A percentile compares a stretch with the other conserved stretches of the same genome.
These are phyloP conservation scores for Botryotinia calthae DNA, from an alignment of 2,329 filamentous ascomycete genomes.

Conservation along the genomic window DNA sequence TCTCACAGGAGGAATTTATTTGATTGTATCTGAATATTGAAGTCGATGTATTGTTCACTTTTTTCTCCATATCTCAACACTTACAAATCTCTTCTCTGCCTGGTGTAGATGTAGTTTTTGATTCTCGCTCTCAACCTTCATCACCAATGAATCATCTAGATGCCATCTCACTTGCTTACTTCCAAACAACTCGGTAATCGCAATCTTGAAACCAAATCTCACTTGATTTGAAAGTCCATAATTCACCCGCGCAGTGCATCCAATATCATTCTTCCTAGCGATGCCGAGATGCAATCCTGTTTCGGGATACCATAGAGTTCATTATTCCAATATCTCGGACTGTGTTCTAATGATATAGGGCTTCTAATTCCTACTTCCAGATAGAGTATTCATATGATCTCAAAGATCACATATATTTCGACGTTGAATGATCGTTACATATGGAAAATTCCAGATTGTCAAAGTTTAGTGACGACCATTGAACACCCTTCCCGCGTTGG, in stretches of 20 bases:
- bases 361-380: rapidly evolving
- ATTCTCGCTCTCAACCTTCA: background rate
- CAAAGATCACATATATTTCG: background rate
- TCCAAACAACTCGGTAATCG: background rate
- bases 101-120: too few relatives aligned
- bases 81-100: background rate
- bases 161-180: background rate
- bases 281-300: background rate
- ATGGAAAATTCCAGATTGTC: background rate
- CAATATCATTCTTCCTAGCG: background rate
- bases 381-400: background rate
- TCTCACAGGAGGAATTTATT: background rate
- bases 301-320: background rate
- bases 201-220: background rate
- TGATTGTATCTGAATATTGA: background rate
- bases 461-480: background rate
- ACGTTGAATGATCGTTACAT: background rate
- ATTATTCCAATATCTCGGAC: background rate
- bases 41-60: background rate
- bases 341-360: background rate
- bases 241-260: background rate
- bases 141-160: background rate
- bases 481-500: background rate
- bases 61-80: background rate
- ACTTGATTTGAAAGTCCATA: background rate